Conservation (phyloP, 2,329 filamentous ascomycete genomes). For the Zopfia rhizophila region DNA sequence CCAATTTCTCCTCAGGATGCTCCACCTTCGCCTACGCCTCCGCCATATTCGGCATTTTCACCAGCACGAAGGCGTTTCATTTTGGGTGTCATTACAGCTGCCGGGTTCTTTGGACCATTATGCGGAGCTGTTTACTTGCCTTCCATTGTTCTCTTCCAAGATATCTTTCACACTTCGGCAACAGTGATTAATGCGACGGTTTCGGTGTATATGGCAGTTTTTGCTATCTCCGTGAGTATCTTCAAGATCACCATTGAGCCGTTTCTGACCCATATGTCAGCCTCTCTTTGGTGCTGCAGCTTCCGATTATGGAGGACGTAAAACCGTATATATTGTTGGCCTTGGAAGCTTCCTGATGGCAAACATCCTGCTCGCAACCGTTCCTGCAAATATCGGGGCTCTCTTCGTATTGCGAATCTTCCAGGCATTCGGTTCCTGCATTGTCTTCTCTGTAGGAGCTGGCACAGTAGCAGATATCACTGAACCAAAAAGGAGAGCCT, state of each 20-base stretch:
- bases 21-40: slow-evolving; percentile 1
- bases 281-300: slow-evolving; percentile 49
- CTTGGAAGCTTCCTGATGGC: slow-evolving; percentile 48
- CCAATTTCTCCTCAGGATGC: too few relatives aligned
- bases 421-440: slow-evolving; percentile 55
- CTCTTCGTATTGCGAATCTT: slow-evolving; percentile 49
- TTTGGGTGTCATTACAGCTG: slow-evolving; percentile 47
- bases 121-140: slow-evolving; percentile 54
- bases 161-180: slow-evolving; percentile 44
- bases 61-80: slow-evolving; percentile 43
- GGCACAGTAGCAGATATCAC: slow-evolving; percentile 57
- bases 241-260: background rate
- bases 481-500: slow-evolving; percentile 53
- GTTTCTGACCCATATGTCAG: too few relatives aligned
- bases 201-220: slow-evolving; percentile 54
- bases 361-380: slow-evolving; percentile 48
- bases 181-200: slow-evolving; percentile 53
- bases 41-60: slow-evolving; percentile 47
- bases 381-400: slow-evolving; percentile 47
- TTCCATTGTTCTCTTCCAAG: slow-evolving; percentile 44
- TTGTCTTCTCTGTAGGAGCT: slow-evolving; percentile 56
- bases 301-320: slow-evolving; percentile 47
- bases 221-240: slow-evolving; percentile 41
- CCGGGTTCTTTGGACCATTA: slow-evolving; percentile 52
- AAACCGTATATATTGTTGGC: slow-evolving; percentile 50